Conservation (phyloP, 169 alveolate species). For the Neospora caninum region DNA sequence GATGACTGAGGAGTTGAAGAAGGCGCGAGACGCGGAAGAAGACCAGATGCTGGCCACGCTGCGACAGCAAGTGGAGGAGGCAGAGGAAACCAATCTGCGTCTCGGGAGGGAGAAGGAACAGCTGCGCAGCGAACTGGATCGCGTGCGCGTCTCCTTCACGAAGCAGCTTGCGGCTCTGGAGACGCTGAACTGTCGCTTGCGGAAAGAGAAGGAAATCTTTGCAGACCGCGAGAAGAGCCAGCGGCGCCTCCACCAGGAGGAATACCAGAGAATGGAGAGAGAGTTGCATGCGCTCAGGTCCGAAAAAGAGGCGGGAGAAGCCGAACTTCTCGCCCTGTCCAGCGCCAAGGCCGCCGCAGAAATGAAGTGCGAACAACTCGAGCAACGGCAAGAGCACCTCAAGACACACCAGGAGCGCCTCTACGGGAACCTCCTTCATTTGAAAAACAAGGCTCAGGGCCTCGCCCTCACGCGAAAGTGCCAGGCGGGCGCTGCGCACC, state of each 20-base stretch:
- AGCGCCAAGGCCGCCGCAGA: conserved; percentile 18
- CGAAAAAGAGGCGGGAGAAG: conserved; percentile 1
- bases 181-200: background rate
- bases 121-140: conserved; percentile 27
- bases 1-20: conserved; percentile 1
- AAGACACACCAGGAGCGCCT: background rate
- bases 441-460: background rate
- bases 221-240: background rate
- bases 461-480: background rate
- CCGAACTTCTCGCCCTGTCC: background rate
- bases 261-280: background rate
- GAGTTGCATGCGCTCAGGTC: background rate
- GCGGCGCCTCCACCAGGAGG: conserved; percentile 27
- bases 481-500: background rate
- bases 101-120: background rate
- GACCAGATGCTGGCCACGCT: background rate
- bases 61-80: background rate
- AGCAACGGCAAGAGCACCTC: conserved; percentile 7
- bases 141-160: background rate
- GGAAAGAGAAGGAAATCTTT: background rate
- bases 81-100: background rate
- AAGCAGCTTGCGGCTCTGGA: conserved; percentile 33
- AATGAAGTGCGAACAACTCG: background rate
- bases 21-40: background rate
- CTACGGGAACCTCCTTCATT: background rate